These are phyloP conservation scores for Sporisorium graminicola DNA, from an alignment of 1,284 basidiomycete genomes.

Conservation along the genomic window DNA sequence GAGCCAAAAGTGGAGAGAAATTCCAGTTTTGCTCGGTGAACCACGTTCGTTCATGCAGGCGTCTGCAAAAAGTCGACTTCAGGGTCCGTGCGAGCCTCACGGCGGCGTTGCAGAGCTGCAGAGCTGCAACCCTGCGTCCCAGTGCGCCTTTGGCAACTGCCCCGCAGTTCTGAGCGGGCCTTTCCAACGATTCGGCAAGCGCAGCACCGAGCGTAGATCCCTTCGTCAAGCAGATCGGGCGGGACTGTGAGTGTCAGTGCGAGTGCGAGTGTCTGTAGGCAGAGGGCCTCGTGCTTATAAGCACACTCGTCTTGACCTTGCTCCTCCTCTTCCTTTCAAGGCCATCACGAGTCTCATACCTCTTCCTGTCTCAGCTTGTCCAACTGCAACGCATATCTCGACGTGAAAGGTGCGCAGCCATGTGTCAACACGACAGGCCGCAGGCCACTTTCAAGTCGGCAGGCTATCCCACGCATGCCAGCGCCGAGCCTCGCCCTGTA, in stretches of 20 bases:
- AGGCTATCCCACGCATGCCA: conserved; percentile 43
- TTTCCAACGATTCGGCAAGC: neutral
- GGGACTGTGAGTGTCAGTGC: neutral
- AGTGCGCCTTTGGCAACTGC: conserved; percentile 7
- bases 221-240: neutral
- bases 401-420: conserved; percentile 12
- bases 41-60: conserved; percentile 21
- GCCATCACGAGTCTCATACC: neutral
- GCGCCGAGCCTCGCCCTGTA: conserved; percentile 49
- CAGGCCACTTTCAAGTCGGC: conserved; percentile 32
- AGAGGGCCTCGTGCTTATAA: neutral
- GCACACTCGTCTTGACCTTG: neutral
- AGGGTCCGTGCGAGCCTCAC: conserved; percentile 41
- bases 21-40: neutral
- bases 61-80: neutral
- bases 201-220: conserved; percentile 5
- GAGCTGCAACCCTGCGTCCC: conserved; percentile 27
- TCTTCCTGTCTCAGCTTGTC: neutral
- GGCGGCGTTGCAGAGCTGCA: too few species aligned
- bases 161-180: conserved; percentile 16
- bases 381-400: neutral
- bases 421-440: conserved; percentile 45
- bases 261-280: neutral
- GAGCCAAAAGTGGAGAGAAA: conserved; percentile 8
- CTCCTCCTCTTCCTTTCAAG: neutral